Base-by-base conservation (phyloP, 2,329 filamentous ascomycete species). In the Hymenotorrendiella dingleyae region DNA sequence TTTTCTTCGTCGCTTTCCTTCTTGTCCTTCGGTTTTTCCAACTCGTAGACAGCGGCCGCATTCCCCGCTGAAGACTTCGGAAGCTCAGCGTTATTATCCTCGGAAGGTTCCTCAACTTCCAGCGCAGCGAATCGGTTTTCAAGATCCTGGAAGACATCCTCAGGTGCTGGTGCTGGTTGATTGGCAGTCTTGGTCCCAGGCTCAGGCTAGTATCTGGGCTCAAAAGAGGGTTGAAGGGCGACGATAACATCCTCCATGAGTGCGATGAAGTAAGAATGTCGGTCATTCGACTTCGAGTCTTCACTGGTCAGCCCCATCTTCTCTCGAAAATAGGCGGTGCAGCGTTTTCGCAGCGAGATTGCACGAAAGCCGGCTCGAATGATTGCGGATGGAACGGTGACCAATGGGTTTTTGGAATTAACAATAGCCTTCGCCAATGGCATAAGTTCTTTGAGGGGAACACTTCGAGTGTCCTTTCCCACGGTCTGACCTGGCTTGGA, bases 221-320 rank as follows among this genome's bases (percentile, higher is more conserved):
- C 38, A 34, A 48, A 53, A 1, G 21, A 27, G 24, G 48, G 50
- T 21, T 53, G 39, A 9, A 53, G 40, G 26, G 35, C 17, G 10
- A 38, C 16, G 8, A 53, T 24, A 9, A 46, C 39, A 11, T 46
- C 23, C 28, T 53, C 45, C 38, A 53, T 43, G 19, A 50, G 34
- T 4, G 17, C 22, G 12, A 38, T 46, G 22, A 52, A 48, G 22
- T 44, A 44, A 4, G 29, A 30, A 39, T 52, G 42, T 2, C 34
- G 4, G 9, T 38, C 19, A 38, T 50, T 53, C 2, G 24, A 11
- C 6, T 27, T n/a, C 4, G 24, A 3, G 8, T 12, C 27, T 29
- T 46, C 24, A 5, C 23, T 9, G 24, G 48, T 41, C 16, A 23
- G 17, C 4, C 9, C 12, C 2, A 19, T 39, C 3, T 19, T 26